Conservation (phyloP, 2,329 filamentous ascomycete species). For the Pseudocercospora fijiensis region DNA sequence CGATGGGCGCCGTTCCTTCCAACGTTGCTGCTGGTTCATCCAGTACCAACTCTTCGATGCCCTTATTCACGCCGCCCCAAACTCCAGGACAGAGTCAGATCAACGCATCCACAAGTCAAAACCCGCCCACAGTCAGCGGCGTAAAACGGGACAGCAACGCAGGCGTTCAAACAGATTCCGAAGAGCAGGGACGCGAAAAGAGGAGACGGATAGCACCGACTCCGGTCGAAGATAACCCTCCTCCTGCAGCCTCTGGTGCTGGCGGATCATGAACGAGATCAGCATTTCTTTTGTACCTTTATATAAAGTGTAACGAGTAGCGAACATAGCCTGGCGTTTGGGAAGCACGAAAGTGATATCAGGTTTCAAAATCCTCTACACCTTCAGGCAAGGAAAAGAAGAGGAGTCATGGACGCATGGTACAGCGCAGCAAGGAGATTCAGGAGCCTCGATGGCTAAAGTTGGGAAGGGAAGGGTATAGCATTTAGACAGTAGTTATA, state of each 20-base stretch:
- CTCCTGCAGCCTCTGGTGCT: slow-evolving; percentile 7
- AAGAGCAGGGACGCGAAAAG: slow-evolving; percentile 43
- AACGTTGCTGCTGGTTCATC: slow-evolving; percentile 39
- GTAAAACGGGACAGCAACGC: slow-evolving; percentile 35
- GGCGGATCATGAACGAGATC: neutral
- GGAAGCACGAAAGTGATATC: no score
- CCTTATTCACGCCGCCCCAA: slow-evolving; percentile 85
- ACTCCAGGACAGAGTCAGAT: slow-evolving; percentile 61
- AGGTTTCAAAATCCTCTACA: neutral
- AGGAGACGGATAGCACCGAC: slow-evolving; percentile 49
- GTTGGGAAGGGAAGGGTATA: neutral
- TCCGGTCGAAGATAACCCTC: slow-evolving; percentile 32
- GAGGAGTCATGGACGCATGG: neutral
- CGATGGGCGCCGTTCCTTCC: slow-evolving; percentile 36
- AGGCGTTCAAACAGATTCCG: slow-evolving; percentile 38
- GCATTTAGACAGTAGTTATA: neutral
- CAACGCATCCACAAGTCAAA: slow-evolving; percentile 14
- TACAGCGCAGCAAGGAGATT: neutral
- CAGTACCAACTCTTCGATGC: slow-evolving; percentile 47
- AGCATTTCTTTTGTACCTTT: slow-evolving; percentile 12
- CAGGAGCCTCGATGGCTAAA: slow-evolving; percentile 4
- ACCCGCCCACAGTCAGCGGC: slow-evolving; percentile 18
- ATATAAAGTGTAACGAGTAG: slow-evolving; percentile 10
- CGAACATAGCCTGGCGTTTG: slow-evolving; percentile 24
- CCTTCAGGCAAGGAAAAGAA: neutral